phyloP scores from a whole-genome alignment of 2,329 filamentous ascomycete species.

The Macrophomina phaseolina region DNA sequence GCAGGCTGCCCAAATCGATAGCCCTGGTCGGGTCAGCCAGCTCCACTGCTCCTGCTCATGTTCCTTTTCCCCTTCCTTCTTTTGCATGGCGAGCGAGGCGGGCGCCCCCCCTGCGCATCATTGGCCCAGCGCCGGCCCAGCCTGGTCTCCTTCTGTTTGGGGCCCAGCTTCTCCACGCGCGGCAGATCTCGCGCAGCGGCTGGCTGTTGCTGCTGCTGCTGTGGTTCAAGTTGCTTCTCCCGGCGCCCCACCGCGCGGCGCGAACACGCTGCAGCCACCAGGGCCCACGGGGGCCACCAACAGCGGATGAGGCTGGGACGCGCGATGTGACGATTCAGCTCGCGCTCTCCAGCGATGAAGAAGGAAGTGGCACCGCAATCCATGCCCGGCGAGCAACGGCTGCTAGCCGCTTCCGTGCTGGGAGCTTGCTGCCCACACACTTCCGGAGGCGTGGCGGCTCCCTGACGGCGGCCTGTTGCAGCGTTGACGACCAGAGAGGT shows the following conservation, averaged over 20 bases:
- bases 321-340: slow-evolving; percentile 22
- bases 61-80: slow-evolving; percentile 4
- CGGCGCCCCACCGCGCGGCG: slow-evolving; percentile 19
- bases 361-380: slow-evolving; percentile 22
- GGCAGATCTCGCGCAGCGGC: slow-evolving; percentile 24
- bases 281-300: not conserved
- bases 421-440: not conserved
- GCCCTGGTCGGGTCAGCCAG: not conserved
- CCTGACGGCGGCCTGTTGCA: slow-evolving; percentile 14
- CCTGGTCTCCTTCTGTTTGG: slow-evolving; percentile 22
- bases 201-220: not conserved
- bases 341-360: slow-evolving; percentile 21
- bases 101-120: not conserved
- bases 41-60: not conserved
- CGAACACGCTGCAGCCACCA: slow-evolving; percentile 20
- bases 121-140: slow-evolving; percentile 4
- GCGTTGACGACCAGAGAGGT: slow-evolving; percentile 9
- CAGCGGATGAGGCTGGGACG: slow-evolving; percentile 25
- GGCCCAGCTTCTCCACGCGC: slow-evolving; percentile 26
- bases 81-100: slow-evolving; percentile 4
- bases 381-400: slow-evolving; percentile 22
- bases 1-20: slow-evolving; percentile 13
- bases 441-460: slow-evolving; percentile 8
- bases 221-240: slow-evolving; percentile 11
- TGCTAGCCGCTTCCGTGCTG: slow-evolving; percentile 22